Conservation (phyloP, 495 filamentous ascomycete species). For the Trypethelium eluteriae region DNA sequence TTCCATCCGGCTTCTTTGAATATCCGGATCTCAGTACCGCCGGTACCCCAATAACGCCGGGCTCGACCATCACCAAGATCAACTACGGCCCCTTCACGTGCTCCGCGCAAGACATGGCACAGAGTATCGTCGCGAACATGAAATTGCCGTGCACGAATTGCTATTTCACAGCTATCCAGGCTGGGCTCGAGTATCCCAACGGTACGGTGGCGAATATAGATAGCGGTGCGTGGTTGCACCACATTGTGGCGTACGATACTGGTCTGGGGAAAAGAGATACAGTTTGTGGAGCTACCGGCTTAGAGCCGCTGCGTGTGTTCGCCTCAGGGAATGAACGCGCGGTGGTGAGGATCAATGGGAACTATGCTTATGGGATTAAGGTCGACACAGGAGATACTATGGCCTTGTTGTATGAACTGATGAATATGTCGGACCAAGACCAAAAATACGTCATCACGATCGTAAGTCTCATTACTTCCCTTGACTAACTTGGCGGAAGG, state of each 20-base stretch:
- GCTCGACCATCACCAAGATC: background rate
- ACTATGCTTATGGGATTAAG: background rate
- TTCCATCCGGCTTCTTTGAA: background rate
- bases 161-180: slow-evolving; percentile 23
- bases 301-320: background rate
- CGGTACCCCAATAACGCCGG: background rate
- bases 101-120: background rate
- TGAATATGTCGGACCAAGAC: background rate
- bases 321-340: background rate
- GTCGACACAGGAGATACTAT: background rate
- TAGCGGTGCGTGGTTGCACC: slow-evolving; percentile 28
- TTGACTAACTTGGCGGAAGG: background rate
- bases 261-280: background rate
- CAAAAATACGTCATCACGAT: background rate
- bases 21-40: background rate
- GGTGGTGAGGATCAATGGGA: background rate
- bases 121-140: background rate
- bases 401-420: background rate
- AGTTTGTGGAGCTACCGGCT: background rate
- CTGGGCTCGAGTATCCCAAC: slow-evolving; percentile 27
- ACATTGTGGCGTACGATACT: slow-evolving; percentile 15
- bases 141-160: slow-evolving; percentile 29
- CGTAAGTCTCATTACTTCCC: background rate
- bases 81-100: background rate
- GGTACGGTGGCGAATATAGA: slow-evolving; percentile 28